phyloP scores from a whole-genome alignment of 2,329 filamentous ascomycete species.

The Helminthosporium solani region DNA sequence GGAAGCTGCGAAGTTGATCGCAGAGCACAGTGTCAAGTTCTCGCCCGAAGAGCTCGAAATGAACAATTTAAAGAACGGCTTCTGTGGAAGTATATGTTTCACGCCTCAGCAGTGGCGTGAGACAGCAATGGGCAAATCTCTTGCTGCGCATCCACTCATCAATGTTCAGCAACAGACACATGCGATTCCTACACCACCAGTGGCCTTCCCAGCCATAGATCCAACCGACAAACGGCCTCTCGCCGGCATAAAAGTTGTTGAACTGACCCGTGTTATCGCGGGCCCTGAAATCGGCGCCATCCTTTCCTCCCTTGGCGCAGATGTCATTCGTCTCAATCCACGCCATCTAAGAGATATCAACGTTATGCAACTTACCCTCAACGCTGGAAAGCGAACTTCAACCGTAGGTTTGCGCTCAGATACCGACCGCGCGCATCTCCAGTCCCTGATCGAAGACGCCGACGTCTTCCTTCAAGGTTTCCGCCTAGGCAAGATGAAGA shows the following conservation, averaged over 20 bases:
- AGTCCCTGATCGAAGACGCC: constrained; percentile 46
- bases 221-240: constrained; percentile 36
- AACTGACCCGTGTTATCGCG: constrained; percentile 45
- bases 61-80: constrained; percentile 17
- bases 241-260: constrained; percentile 42
- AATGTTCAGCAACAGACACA: constrained; percentile 40
- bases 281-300: constrained; percentile 42
- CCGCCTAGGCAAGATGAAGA: constrained; percentile 47
- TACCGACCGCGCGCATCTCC: constrained; percentile 32
- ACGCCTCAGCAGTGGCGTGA: constrained; percentile 48
- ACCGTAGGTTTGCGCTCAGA: constrained; percentile 47
- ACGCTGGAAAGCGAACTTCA: constrained; percentile 47
- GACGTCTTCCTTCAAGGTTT: constrained; percentile 58
- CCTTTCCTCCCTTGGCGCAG: constrained; percentile 45
- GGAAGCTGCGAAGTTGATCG: constrained; percentile 24
- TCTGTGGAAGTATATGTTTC: constrained; percentile 47
- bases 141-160: constrained; percentile 47
- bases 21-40: constrained; percentile 27
- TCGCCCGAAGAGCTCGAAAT: constrained; percentile 31
- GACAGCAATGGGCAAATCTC: constrained; percentile 47
- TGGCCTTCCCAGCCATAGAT: constrained; percentile 34
- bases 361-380: constrained; percentile 41
- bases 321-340: constrained; percentile 47
- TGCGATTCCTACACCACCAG: constrained; percentile 18
- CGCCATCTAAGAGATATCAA: constrained; percentile 38